A percentile compares a stretch with the other conserved stretches of the same genome.
phyloP scores from a whole-genome alignment of 2,329 filamentous ascomycete genomes.

The Diaporthe caulivora region DNA sequence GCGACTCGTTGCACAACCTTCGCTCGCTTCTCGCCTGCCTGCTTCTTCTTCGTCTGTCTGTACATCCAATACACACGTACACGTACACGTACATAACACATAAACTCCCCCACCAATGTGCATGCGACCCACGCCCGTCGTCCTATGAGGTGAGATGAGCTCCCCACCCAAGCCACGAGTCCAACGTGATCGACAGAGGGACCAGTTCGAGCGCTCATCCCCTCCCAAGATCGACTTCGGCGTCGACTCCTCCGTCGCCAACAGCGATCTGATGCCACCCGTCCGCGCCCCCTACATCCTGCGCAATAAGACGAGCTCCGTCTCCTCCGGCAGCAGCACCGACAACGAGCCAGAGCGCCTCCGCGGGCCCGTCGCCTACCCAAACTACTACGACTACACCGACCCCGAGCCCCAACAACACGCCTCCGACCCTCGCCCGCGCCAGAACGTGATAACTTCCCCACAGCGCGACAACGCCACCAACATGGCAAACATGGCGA shows the following conservation, averaged over 20 bases:
- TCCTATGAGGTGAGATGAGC: constrained; percentile 34
- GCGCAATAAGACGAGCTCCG: constrained; percentile 23
- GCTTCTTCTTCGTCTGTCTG: neutral
- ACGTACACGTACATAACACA: neutral
- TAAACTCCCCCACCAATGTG: neutral
- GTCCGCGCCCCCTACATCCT: constrained; percentile 10
- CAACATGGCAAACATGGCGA: constrained; percentile 38
- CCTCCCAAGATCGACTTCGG: constrained; percentile 33
- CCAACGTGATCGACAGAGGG: constrained; percentile 36
- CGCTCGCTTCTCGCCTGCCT: constrained; percentile 1
- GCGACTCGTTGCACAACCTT: constrained; percentile 18
- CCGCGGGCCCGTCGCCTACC: constrained; percentile 17
- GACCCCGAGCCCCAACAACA: constrained; percentile 11
- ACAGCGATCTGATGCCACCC: constrained; percentile 21
- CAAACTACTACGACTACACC: constrained; percentile 39
- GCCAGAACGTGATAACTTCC: neutral
- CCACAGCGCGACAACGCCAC: neutral
- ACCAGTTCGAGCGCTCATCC: constrained; percentile 34
- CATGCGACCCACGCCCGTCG: constrained; percentile 3
- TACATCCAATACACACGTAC: neutral
- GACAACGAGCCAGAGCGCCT: constrained; percentile 3
- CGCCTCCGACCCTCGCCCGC: neutral
- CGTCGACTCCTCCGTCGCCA: constrained; percentile 20
- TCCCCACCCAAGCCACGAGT: constrained; percentile 38
- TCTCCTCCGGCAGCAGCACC: constrained; percentile 26